Percentiles rank a stretch among this genome's conserved stretches.
Evolutionary conservation across 768 basidiomycete species (phyloP).

Genomic region (Postia placenta): DNA sequence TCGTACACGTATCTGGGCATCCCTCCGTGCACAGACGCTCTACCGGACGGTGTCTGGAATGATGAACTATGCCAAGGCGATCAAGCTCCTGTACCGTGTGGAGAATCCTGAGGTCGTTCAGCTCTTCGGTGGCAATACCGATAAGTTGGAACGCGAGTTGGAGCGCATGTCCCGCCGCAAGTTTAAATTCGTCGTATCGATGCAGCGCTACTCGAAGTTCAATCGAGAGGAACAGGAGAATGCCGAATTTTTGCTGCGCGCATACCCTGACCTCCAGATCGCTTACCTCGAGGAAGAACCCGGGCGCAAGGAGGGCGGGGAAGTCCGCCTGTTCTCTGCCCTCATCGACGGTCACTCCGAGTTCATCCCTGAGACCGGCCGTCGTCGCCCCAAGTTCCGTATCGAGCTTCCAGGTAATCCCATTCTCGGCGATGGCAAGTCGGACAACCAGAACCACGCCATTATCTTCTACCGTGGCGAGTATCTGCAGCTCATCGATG

Average conservation of each 20-base stretch:
- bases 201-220: slow-evolving; percentile 99
- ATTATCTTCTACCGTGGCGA: slow-evolving; percentile 99
- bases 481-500: slow-evolving; percentile 98
- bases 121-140: slow-evolving; percentile 94
- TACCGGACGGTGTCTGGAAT: slow-evolving; percentile 99
- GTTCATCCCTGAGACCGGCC: slow-evolving; percentile 83
- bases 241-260: slow-evolving; percentile 93
- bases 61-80: slow-evolving; percentile 99
- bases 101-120: slow-evolving; percentile 99
- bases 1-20: slow-evolving; percentile 98
- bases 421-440: slow-evolving; percentile 98
- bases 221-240: slow-evolving; percentile 99
- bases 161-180: slow-evolving; percentile 97
- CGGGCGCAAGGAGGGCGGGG: slow-evolving; percentile 89
- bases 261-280: slow-evolving; percentile 97
- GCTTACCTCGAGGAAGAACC: slow-evolving; percentile 98
- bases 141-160: slow-evolving; percentile 91
- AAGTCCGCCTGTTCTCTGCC: slow-evolving; percentile 90
- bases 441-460: slow-evolving; percentile 99
- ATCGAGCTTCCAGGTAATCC: slow-evolving; percentile 99
- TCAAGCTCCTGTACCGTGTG: slow-evolving; percentile 98
- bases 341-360: slow-evolving; percentile 98
- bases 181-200: slow-evolving; percentile 98
- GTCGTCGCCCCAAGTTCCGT: slow-evolving; percentile 92
- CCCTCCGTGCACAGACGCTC: slow-evolving; percentile 94